Conservation (phyloP, 306 rosid genomes). For the Prunus davidiana region DNA sequence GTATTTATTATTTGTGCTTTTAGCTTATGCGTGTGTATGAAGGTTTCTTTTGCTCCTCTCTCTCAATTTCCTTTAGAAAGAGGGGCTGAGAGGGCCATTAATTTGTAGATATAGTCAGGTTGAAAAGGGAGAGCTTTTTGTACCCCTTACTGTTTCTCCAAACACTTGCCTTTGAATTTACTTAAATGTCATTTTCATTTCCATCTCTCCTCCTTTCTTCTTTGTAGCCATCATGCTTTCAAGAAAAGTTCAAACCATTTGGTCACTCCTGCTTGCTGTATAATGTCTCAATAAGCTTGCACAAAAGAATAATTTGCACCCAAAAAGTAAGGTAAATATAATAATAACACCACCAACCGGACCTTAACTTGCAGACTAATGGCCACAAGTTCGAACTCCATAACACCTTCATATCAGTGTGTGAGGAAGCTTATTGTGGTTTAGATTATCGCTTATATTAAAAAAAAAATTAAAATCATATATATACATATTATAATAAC, state of each 20-base stretch:
- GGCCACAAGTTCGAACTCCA: accelerated
- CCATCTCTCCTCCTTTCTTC: constrained; percentile 21
- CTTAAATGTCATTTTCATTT: constrained; percentile 30
- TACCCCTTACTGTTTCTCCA: constrained; percentile 19
- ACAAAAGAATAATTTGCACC: not conserved
- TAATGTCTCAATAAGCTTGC: not conserved
- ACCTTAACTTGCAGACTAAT: accelerated
- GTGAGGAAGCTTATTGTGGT: no score
- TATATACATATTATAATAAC: no score
- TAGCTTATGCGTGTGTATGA: constrained; percentile 12
- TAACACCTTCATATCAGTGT: no score
- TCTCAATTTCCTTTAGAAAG: not conserved
- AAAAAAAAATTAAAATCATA: no score
- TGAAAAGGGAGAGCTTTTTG: constrained; percentile 32
- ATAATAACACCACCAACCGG: no score
- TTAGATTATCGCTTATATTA: no score
- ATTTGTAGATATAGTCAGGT: constrained; percentile 11
- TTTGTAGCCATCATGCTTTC: not conserved
- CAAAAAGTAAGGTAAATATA: not conserved
- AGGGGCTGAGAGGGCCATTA: constrained; percentile 1
- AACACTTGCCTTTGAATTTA: constrained; percentile 37
- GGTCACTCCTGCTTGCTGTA: not conserved
- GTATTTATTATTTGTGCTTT: not conserved
- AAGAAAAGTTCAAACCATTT: not conserved
- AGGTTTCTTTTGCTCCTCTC: constrained; percentile 4